Percentiles rank a stretch among this genome's conserved stretches.
These are phyloP conservation scores for Fusarium sp. DNA, from an alignment of 2,329 filamentous ascomycete species.

Conservation along the genomic window DNA sequence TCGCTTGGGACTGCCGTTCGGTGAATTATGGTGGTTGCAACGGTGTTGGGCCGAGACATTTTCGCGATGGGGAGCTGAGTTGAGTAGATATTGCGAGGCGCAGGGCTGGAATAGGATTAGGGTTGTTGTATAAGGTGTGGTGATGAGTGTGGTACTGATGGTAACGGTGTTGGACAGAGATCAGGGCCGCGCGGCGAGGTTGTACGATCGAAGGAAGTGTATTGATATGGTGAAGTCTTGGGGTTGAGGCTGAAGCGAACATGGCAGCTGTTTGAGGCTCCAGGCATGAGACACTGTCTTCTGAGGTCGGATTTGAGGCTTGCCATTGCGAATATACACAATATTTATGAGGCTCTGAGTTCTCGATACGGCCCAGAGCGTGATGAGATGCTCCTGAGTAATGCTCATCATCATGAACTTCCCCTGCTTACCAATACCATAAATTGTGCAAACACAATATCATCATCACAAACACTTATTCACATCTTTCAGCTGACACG, in stretches of 20 bases:
- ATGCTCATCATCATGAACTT: background rate
- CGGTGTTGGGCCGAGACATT: conserved; percentile 20
- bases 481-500: background rate
- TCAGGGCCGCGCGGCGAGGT: conserved; percentile 24
- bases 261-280: background rate
- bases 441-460: no score
- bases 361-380: rapidly evolving
- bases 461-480: background rate
- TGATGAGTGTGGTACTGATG: background rate
- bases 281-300: rapidly evolving
- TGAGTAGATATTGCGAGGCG: background rate
- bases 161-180: conserved; percentile 7
- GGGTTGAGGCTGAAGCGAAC: background rate
- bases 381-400: background rate
- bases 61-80: conserved; percentile 11
- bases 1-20: conserved; percentile 9
- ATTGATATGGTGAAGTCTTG: background rate
- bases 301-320: rapidly evolving
- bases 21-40: conserved; percentile 9
- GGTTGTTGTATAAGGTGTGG: background rate
- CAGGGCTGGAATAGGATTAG: background rate
- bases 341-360: background rate
- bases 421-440: background rate
- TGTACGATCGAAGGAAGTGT: background rate
- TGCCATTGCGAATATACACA: background rate